Base-by-base conservation (phyloP, 768 basidiomycete genomes). In the Rhizopogon vesiculosus region DNA sequence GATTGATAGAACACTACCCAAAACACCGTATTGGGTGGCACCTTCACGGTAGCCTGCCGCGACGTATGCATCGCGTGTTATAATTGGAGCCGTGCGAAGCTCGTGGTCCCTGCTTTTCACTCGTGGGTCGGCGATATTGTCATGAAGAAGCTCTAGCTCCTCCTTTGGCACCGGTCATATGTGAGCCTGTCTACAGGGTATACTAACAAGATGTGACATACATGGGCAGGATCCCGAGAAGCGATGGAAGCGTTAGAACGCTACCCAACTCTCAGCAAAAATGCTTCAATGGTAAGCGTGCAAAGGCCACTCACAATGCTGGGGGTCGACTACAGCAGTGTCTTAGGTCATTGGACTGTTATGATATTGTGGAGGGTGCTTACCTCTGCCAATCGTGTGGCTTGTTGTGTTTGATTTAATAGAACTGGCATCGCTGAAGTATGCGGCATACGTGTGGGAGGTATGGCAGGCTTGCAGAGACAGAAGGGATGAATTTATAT, bases 1-100 rank as follows among this genome's bases (percentile, higher is more conserved):
- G 38, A 76, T 76, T 0, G 73, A 67, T 3, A 82, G 15, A 0
- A 75, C 63, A 3, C 74, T 72, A 0, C 87, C 87, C 0, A 88
- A 59, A 1, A 89, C 78, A 0, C 86, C 87, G 56, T 89, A 86
- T 58, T 88, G 87, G 0, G 74, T 69, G 8, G 68, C 54, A n/a
- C 64, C 66, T 2, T 71, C 66, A 13, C 51, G 59, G 46, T 70
- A 70, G n/a, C 66, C 67, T 3, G 72, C 69, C 0, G 64, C 57
- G 13, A 73, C 60, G 42, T 74, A 74, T 0, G 81, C 83, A n/a
- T 78, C 79, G 13, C 78, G 73, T 1, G 78, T 81, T 9, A 83
- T 66, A 18, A 84, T 61, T 0, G 83, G 83, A 0, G 83, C 79
- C 0, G 82, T 83, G 12, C 59, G 57, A 2, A 71, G 55, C 3